A percentile compares a stretch with the other conserved stretches of the same genome.
phyloP scores from a whole-genome alignment of 495 filamentous ascomycete genomes.

The Glonium stellatum region DNA sequence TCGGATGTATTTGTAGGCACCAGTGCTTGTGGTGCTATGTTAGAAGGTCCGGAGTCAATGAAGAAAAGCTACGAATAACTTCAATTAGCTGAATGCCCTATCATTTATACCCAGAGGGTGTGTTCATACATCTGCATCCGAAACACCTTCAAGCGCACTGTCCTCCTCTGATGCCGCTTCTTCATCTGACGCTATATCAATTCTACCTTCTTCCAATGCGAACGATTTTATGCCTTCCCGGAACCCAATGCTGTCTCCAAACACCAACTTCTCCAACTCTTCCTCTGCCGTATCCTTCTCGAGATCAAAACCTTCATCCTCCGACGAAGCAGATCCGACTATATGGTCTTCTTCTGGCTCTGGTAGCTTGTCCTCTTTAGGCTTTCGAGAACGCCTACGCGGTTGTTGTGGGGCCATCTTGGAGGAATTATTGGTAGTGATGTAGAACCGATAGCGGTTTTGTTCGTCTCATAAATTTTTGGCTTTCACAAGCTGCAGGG shows the following conservation, averaged over 20 bases:
- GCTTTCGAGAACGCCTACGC: not conserved
- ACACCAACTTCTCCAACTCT: conserved; percentile 77
- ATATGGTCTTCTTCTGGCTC: not conserved
- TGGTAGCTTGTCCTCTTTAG: not conserved
- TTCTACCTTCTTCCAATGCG: conserved; percentile 25
- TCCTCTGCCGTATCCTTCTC: conserved; percentile 75
- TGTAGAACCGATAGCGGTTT: not conserved
- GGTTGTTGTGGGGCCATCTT: not conserved
- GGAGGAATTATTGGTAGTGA: not conserved
- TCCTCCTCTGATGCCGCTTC: conserved; percentile 37
- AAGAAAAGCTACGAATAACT: conserved; percentile 54
- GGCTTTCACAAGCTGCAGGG: not conserved
- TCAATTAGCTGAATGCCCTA: conserved; percentile 22
- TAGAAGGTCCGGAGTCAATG: conserved; percentile 50
- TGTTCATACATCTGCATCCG: conserved; percentile 57
- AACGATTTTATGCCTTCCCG: conserved; percentile 54
- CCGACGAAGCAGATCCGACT: conserved; percentile 16
- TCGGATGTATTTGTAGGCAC: conserved; percentile 34
- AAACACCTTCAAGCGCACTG: conserved; percentile 37
- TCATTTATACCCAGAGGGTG: conserved; percentile 5
- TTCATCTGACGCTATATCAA: conserved; percentile 23
- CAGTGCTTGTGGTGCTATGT: conserved; percentile 40
- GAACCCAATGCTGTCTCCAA: conserved; percentile 79
- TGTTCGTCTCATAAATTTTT: not conserved
- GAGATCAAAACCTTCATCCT: conserved; percentile 5